Percentiles rank a stretch among this genome's conserved stretches.
Conservation (phyloP, 129 eudicot species). For the Oenanthe sinensis region DNA sequence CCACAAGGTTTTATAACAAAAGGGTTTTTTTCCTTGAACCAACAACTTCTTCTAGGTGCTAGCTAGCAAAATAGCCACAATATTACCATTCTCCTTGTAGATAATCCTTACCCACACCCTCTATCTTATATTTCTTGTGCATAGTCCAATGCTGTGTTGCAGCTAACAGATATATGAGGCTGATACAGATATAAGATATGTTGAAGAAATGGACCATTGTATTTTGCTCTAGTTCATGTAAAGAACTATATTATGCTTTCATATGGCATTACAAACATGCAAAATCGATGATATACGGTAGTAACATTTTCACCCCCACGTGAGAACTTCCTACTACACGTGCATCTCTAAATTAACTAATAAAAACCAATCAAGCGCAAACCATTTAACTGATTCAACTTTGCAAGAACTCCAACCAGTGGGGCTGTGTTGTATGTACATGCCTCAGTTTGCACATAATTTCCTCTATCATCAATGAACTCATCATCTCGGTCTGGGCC, state of each 20-base stretch:
- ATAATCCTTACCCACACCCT: neutral
- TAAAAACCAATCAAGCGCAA: constrained; percentile 20
- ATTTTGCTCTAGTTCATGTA: neutral
- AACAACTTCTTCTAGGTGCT: neutral
- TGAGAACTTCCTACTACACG: neutral
- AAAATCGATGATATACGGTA: neutral
- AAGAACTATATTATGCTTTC: neutral
- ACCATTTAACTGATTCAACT: constrained; percentile 31
- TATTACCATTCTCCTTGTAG: neutral
- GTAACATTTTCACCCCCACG: neutral
- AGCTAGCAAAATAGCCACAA: neutral
- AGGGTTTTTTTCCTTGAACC: neutral
- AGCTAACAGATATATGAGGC: neutral
- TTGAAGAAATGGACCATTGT: neutral
- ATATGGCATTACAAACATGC: neutral
- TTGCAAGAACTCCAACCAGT: constrained; percentile 74
- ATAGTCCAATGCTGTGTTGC: neutral
- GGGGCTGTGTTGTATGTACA: constrained; percentile 80
- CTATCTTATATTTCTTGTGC: neutral
- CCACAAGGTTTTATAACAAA: neutral
- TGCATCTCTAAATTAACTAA: constrained; percentile 2
- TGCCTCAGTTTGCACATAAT: constrained; percentile 71
- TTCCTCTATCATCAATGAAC: constrained; percentile 46
- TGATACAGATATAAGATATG: no score
- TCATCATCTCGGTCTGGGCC: constrained; percentile 53